These are phyloP conservation scores for Centrapalus pauciflorus DNA, from an alignment of 129 eudicot genomes.

Conservation along the genomic window DNA sequence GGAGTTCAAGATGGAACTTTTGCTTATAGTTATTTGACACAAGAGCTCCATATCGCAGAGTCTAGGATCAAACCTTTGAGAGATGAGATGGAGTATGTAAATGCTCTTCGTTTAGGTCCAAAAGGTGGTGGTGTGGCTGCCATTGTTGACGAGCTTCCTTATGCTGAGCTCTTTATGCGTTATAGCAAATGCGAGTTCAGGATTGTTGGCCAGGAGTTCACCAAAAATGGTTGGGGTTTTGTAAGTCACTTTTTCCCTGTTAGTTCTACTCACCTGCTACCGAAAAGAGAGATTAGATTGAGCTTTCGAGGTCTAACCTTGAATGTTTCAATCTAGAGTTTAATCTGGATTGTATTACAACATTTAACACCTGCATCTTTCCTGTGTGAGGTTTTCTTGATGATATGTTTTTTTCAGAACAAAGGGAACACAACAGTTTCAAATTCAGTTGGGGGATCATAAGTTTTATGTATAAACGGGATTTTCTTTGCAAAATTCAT, in stretches of 20 bases:
- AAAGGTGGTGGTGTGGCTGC: slow-evolving; percentile 64
- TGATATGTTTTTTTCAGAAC: too few species aligned
- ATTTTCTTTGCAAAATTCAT: too few species aligned
- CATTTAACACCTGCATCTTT: too few species aligned
- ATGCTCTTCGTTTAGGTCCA: slow-evolving; percentile 53
- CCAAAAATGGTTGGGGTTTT: slow-evolving; percentile 81
- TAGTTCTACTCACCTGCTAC: too few species aligned
- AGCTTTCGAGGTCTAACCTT: too few species aligned
- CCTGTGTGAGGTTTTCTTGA: too few species aligned
- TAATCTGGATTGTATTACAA: too few species aligned
- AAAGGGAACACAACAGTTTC: too few species aligned
- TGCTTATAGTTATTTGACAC: slow-evolving; percentile 43
- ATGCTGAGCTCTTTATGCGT: slow-evolving; percentile 53
- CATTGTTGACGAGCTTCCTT: slow-evolving; percentile 70
- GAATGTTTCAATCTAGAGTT: too few species aligned
- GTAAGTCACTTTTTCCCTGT: slow-evolving; percentile 35
- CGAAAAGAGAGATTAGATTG: too few species aligned
- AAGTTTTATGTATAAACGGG: too few species aligned
- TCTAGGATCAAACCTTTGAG: slow-evolving; percentile 50
- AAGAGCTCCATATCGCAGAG: slow-evolving; percentile 45
- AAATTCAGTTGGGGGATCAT: too few species aligned
- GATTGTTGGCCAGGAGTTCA: slow-evolving; percentile 61
- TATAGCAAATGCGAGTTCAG: slow-evolving; percentile 45
- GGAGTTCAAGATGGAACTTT: slow-evolving; percentile 80
- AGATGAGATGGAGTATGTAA: slow-evolving; percentile 38